These are phyloP conservation scores for Nitzschia sp. DNA, from an alignment of 108 stramenopile genomes.

Conservation along the genomic window DNA sequence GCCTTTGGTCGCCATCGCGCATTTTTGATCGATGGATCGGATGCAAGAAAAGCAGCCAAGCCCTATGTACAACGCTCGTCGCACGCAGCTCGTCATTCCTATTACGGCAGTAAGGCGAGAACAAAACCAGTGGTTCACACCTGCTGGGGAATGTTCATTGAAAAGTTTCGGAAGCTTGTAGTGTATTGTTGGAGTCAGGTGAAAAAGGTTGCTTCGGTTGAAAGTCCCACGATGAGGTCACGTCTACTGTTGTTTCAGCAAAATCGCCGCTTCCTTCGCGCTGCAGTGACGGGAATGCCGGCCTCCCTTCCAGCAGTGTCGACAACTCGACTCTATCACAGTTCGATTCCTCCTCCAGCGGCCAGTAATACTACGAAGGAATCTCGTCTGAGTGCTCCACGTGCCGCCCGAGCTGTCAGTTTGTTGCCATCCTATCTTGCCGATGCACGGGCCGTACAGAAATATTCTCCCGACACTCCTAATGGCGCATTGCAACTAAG, in stretches of 20 bases:
- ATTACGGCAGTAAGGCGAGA: too few relatives aligned
- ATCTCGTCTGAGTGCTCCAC: constrained; percentile 24
- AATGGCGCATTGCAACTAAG: constrained; percentile 76
- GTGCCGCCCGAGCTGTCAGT: constrained; percentile 51
- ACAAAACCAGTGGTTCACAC: not conserved
- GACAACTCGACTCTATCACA: not conserved
- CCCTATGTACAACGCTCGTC: too few relatives aligned
- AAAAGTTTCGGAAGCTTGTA: not conserved
- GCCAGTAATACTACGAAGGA: not conserved
- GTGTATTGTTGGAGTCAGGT: not conserved
- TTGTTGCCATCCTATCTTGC: constrained; percentile 69
- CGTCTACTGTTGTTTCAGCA: not conserved
- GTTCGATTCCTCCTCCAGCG: not conserved
- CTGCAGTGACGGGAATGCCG: not conserved
- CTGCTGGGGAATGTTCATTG: not conserved
- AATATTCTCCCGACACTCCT: constrained; percentile 56
- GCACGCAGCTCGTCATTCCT: too few relatives aligned
- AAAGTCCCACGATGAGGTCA: not conserved
- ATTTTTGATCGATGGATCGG: too few relatives aligned
- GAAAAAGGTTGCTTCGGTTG: not conserved
- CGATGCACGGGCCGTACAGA: constrained; percentile 67
- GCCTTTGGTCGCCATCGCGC: too few relatives aligned
- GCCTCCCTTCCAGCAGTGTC: not conserved
- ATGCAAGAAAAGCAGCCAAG: too few relatives aligned
- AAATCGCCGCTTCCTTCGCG: not conserved